phyloP scores from a whole-genome alignment of 1,139 yeast genomes.

The Kodamaea ohmeri region DNA sequence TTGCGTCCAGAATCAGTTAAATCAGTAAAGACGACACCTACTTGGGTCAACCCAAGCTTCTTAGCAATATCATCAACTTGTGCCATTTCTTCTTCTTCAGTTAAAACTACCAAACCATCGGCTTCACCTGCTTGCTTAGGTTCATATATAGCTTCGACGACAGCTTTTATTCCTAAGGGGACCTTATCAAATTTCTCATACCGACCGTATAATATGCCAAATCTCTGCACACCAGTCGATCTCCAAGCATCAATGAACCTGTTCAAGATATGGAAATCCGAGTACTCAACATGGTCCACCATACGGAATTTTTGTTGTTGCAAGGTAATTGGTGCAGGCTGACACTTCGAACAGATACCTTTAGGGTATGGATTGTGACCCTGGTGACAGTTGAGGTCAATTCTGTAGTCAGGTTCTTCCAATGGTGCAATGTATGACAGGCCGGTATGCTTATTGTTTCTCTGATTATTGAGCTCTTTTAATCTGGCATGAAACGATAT shows the following conservation, averaged over 20 bases:
- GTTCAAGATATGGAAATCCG: conserved; percentile 69
- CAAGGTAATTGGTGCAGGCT: conserved; percentile 90
- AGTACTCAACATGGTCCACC: conserved; percentile 97
- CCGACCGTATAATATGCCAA: conserved; percentile 80
- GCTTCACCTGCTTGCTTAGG: conserved; percentile 85
- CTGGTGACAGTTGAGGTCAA: conserved; percentile 61
- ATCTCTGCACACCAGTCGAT: conserved; percentile 78
- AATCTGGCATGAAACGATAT: conserved; percentile 82
- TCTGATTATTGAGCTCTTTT: conserved; percentile 65
- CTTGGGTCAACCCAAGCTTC: conserved; percentile 61
- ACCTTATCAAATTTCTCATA: conserved; percentile 77
- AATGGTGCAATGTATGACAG: conserved; percentile 81
- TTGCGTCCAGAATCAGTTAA: conserved; percentile 82
- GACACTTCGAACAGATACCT: conserved; percentile 96
- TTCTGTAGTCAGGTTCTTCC: conserved; percentile 65
- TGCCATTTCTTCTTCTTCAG: conserved; percentile 51
- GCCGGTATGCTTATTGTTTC: conserved; percentile 60
- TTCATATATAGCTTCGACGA: conserved; percentile 90
- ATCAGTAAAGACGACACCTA: conserved; percentile 90
- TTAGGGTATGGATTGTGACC: conserved; percentile 94
- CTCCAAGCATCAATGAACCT: conserved; percentile 91
- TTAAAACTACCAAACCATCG: conserved; percentile 74
- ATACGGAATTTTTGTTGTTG: conserved; percentile 88
- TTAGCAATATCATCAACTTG: conserved; percentile 54
- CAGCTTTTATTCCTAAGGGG: conserved; percentile 91